phyloP scores from a whole-genome alignment of 2,329 filamentous ascomycete genomes.

The Sphaerulina vaccinii region DNA sequence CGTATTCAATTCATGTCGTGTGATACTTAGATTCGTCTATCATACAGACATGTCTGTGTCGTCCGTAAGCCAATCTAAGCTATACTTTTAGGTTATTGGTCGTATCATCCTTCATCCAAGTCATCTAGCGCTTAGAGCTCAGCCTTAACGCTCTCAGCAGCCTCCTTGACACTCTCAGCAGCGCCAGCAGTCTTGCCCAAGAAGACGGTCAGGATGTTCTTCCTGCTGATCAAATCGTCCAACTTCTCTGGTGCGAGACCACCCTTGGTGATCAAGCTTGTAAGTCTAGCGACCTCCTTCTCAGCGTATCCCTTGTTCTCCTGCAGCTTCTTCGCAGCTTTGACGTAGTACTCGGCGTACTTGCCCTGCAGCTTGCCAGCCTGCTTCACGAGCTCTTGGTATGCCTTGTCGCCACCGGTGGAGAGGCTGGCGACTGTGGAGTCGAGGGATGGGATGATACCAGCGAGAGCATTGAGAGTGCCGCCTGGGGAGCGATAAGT shows the following conservation, averaged over 20 bases:
- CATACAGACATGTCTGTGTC: not conserved
- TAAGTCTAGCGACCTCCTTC: conserved; percentile 81
- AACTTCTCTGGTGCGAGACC: conserved; percentile 81
- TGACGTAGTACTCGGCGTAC: conserved; percentile 82
- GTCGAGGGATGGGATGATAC: conserved; percentile 79
- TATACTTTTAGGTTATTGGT: not conserved
- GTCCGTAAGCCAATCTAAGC: not conserved
- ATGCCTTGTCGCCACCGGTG: conserved; percentile 62
- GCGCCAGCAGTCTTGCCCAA: conserved; percentile 35
- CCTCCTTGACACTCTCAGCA: conserved; percentile 11
- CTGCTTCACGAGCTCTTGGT: conserved; percentile 69
- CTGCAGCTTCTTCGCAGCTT: conserved; percentile 80
- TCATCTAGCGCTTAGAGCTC: conserved; percentile 6
- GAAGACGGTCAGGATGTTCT: conserved; percentile 84
- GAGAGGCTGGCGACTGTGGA: conserved; percentile 67
- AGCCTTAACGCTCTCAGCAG: conserved; percentile 8
- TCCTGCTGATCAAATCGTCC: conserved; percentile 81
- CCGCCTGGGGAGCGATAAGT: conserved; percentile 83
- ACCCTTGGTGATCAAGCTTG: conserved; percentile 80
- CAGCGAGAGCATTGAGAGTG: conserved; percentile 72
- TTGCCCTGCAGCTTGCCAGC: conserved; percentile 68
- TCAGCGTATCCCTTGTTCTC: conserved; percentile 74
- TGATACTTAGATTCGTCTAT: not conserved
- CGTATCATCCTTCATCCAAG: not conserved
- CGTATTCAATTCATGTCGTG: not conserved